Evolutionary conservation across 257 asterid genomes (phyloP).

Genomic region (Scutellaria barbata): DNA sequence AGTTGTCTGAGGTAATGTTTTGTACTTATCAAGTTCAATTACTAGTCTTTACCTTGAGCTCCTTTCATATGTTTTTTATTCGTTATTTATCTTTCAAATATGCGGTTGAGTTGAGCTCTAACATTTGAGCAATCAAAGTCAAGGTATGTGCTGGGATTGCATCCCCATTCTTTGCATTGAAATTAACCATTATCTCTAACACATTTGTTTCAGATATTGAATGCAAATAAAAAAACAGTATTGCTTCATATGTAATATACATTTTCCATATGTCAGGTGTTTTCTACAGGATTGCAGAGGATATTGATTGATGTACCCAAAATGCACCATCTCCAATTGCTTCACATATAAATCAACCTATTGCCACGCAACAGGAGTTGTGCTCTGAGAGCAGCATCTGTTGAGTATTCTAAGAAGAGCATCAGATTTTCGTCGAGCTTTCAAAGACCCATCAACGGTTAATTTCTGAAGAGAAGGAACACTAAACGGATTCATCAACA

Average conservation of each 20-base stretch:
- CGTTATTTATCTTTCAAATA: background rate
- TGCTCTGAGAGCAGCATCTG: slow-evolving; percentile 69
- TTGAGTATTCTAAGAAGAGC: slow-evolving; percentile 84
- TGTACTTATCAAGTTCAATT: background rate
- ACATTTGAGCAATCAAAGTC: background rate
- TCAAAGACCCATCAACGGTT: slow-evolving; percentile 60
- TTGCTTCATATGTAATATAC: slow-evolving; percentile 24
- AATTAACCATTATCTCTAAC: slow-evolving; percentile 11
- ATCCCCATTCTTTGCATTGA: background rate
- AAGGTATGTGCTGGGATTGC: slow-evolving; percentile 9
- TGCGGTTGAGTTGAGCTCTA: slow-evolving; percentile 18
- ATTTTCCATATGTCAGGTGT: slow-evolving; percentile 12
- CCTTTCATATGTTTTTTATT: slow-evolving; percentile 13
- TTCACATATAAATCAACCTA: slow-evolving; percentile 21
- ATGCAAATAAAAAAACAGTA: slow-evolving; percentile 16
- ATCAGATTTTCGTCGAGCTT: slow-evolving; percentile 79
- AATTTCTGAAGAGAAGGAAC: slow-evolving; percentile 76
- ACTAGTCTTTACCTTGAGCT: slow-evolving; percentile 13
- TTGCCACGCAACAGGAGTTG: slow-evolving; percentile 23
- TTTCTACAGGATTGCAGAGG: slow-evolving; percentile 19
- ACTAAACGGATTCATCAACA: slow-evolving; percentile 75
- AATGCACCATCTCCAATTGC: slow-evolving; percentile 34
- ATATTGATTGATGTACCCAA: background rate
- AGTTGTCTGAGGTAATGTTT: slow-evolving; percentile 12
- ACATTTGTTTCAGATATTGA: slow-evolving; percentile 14